Percentiles rank a stretch among this genome's conserved stretches.
Evolutionary conservation across 495 filamentous ascomycete species (phyloP).

Genomic region (Podospora sp.): DNA sequence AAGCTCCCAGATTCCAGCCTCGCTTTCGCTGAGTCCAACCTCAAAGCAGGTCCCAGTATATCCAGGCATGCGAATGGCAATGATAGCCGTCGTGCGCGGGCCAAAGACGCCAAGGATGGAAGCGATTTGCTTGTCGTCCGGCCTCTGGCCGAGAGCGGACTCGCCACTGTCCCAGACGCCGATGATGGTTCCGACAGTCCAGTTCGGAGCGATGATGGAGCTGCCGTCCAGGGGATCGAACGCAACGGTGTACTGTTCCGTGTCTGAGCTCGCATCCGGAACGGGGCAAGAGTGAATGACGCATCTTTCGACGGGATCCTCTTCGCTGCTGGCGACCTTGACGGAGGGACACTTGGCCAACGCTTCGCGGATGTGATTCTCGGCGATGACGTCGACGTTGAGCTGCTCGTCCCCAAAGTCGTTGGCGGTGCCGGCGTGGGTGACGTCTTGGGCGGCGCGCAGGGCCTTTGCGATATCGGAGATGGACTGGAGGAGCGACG

Average conservation of each 20-base stretch:
- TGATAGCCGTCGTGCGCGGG: conserved; percentile 52
- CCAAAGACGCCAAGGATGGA: conserved; percentile 54
- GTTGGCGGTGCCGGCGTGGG: conserved; percentile 50
- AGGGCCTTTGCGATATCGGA: conserved; percentile 40
- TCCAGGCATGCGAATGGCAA: conserved; percentile 48
- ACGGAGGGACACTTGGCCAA: conserved; percentile 46
- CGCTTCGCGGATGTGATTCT: conserved; percentile 46
- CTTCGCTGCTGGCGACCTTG: conserved; percentile 53
- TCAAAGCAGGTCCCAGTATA: conserved; percentile 45
- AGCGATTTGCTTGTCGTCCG: conserved; percentile 43
- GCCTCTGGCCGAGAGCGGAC: conserved; percentile 42
- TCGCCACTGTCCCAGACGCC: conserved; percentile 50
- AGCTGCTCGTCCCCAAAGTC: conserved; percentile 58
- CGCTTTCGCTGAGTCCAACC: conserved; percentile 36
- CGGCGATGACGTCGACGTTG: conserved; percentile 57
- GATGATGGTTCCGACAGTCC: conserved; percentile 57
- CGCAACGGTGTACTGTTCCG: conserved; percentile 55
- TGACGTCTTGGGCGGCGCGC: conserved; percentile 43
- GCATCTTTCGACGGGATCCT: conserved; percentile 51
- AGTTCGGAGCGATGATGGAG: conserved; percentile 58
- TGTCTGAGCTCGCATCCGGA: not conserved
- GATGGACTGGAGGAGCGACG: conserved; percentile 42
- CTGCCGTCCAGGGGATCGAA: conserved; percentile 59
- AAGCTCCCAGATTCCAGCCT: conserved; percentile 33
- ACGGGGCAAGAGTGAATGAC: conserved; percentile 12